Percentiles rank a stretch among this genome's conserved stretches.
phyloP scores from a whole-genome alignment of 495 filamentous ascomycete species.

The Lasiosphaeris hirsuta region DNA sequence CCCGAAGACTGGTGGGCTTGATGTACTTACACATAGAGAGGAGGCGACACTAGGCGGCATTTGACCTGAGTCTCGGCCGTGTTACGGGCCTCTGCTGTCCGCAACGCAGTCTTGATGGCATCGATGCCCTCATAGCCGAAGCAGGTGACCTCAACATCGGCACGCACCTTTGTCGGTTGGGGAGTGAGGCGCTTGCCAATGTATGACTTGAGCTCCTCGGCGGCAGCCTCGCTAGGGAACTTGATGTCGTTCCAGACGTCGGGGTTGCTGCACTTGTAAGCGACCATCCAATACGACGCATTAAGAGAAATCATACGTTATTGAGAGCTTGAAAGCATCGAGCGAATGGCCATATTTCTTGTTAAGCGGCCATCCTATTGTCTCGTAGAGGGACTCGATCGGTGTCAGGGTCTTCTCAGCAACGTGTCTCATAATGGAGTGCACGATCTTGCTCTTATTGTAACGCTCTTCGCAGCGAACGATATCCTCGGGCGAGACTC shows the following conservation, averaged over 20 bases:
- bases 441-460: slow-evolving; percentile 99
- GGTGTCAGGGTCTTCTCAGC: slow-evolving; percentile 93
- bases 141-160: slow-evolving; percentile 97
- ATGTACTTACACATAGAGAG: slow-evolving; percentile 69
- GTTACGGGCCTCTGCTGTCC: slow-evolving; percentile 83
- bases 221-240: slow-evolving; percentile 83
- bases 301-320: slow-evolving; percentile 67
- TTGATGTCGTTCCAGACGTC: slow-evolving; percentile 90
- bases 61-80: slow-evolving; percentile 89
- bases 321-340: slow-evolving; percentile 97
- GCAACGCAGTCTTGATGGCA: slow-evolving; percentile 86
- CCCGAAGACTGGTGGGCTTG: too few species aligned
- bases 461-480: slow-evolving; percentile 97
- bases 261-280: slow-evolving; percentile 63
- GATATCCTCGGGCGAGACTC: slow-evolving; percentile 96
- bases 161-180: slow-evolving; percentile 95
- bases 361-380: slow-evolving; percentile 94
- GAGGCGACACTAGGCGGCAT: slow-evolving; percentile 92
- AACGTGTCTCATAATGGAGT: slow-evolving; percentile 96
- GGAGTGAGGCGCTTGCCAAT: slow-evolving; percentile 95
- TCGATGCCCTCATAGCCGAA: slow-evolving; percentile 99
- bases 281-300: neutral
- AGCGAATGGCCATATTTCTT: slow-evolving; percentile 95
- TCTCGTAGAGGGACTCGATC: slow-evolving; percentile 88
- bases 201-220: slow-evolving; percentile 83